These are phyloP conservation scores for Kernera saxatilis DNA, from an alignment of 345 rosid species.

Conservation along the genomic window DNA sequence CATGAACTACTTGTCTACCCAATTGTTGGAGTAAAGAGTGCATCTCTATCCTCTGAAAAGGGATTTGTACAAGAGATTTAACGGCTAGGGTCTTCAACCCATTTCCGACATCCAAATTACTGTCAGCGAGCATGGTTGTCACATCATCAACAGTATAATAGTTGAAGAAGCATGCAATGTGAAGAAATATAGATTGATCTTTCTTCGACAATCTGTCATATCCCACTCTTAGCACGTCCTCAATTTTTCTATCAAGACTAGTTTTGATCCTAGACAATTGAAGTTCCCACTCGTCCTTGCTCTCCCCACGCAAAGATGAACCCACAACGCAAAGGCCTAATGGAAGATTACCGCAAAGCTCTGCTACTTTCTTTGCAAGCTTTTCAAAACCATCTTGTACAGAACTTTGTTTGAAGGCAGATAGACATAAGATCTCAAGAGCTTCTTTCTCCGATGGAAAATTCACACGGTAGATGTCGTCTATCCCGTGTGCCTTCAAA, in stretches of 20 bases:
- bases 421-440: not conserved
- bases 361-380: not conserved
- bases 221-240: constrained; percentile 1
- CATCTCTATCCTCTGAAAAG: no score
- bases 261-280: not conserved
- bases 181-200: constrained; percentile 19
- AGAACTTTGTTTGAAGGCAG: not conserved
- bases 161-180: constrained; percentile 30
- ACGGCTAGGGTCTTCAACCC: constrained; percentile 4
- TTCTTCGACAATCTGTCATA: constrained; percentile 14
- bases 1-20: constrained; percentile 13
- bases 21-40: constrained; percentile 27
- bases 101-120: not conserved
- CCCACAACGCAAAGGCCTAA: constrained; percentile 31
- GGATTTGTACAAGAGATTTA: constrained; percentile 22
- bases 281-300: constrained; percentile 3
- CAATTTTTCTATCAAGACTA: constrained; percentile 9
- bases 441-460: not conserved
- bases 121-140: not conserved
- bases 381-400: not conserved
- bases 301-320: not conserved
- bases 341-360: constrained; percentile 20
- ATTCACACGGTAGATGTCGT: not conserved
- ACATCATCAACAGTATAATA: not conserved
- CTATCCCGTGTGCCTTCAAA: not conserved